Conservation (phyloP, 192 early-diverging fungal species). For the Gaertneriomyces sp. region DNA sequence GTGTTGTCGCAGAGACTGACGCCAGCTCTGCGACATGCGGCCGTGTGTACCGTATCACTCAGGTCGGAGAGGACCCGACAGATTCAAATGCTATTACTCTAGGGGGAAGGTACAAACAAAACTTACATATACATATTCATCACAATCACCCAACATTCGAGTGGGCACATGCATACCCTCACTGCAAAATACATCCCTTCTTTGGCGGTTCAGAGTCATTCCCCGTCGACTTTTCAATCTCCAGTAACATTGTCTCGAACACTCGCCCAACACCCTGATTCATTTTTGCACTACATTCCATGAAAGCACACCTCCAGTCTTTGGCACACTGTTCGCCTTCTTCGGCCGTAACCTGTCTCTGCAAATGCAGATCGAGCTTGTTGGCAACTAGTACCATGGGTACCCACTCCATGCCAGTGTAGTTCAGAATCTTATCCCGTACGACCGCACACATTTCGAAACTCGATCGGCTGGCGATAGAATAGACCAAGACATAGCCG, state of each 20-base stretch:
- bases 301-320: slow-evolving; percentile 78
- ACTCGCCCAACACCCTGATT: slow-evolving; percentile 83
- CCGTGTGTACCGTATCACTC: too few relatives aligned
- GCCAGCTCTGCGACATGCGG: too few relatives aligned
- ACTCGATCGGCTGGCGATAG: slow-evolving; percentile 75
- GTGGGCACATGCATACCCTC: too few relatives aligned
- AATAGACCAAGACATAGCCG: slow-evolving; percentile 93
- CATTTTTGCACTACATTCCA: slow-evolving; percentile 90
- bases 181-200: slow-evolving; percentile 45
- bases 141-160: too few relatives aligned
- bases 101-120: too few relatives aligned
- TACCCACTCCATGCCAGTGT: slow-evolving; percentile 84
- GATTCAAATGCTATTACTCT: too few relatives aligned
- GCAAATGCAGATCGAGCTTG: slow-evolving; percentile 80
- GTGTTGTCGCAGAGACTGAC: too few relatives aligned
- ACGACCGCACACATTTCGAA: slow-evolving; percentile 90
- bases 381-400: slow-evolving; percentile 90
- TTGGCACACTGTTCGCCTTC: slow-evolving; percentile 78
- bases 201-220: slow-evolving; percentile 56
- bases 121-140: too few relatives aligned
- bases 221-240: slow-evolving; percentile 72
- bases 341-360: slow-evolving; percentile 70
- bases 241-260: slow-evolving; percentile 77
- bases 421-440: slow-evolving; percentile 91
- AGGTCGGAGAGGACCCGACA: too few relatives aligned